These are phyloP conservation scores for Adenanthera pavonina DNA, from an alignment of 306 rosid species.

Conservation along the genomic window DNA sequence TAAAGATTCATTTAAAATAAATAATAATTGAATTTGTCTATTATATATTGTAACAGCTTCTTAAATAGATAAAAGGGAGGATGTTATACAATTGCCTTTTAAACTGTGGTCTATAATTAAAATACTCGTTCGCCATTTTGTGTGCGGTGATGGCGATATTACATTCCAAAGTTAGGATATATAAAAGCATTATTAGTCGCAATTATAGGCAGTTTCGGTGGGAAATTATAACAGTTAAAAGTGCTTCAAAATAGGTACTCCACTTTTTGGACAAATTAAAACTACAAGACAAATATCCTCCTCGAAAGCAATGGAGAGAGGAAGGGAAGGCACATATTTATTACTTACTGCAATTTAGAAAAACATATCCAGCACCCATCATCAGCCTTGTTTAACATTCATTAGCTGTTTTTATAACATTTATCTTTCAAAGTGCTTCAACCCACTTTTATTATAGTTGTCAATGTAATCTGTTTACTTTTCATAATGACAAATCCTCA, in stretches of 20 bases:
- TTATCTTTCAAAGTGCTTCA: neutral
- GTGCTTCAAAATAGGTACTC: neutral
- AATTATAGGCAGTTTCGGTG: neutral
- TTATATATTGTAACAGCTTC: neutral
- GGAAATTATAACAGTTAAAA: neutral
- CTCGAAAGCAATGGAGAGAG: neutral
- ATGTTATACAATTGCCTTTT: neutral
- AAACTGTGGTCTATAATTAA: neutral
- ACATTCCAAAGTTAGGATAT: neutral
- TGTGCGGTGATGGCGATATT: neutral
- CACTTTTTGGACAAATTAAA: neutral
- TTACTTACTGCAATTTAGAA: neutral
- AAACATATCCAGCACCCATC: neutral
- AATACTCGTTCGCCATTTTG: neutral
- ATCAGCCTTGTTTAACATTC: neutral
- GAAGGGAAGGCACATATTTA: neutral
- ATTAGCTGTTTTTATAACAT: neutral
- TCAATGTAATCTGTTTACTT: conserved; percentile 30
- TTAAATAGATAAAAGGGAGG: neutral
- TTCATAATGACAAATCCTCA: conserved; percentile 44
- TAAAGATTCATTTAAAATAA: neutral
- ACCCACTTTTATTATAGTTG: conserved; percentile 27
- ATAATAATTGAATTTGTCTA: too few relatives aligned
- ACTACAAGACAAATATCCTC: neutral
- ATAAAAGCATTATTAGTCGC: conserved; percentile 1